phyloP scores from a whole-genome alignment of 2,329 filamentous ascomycete species.

The Aspergillus quadrilineatus region DNA sequence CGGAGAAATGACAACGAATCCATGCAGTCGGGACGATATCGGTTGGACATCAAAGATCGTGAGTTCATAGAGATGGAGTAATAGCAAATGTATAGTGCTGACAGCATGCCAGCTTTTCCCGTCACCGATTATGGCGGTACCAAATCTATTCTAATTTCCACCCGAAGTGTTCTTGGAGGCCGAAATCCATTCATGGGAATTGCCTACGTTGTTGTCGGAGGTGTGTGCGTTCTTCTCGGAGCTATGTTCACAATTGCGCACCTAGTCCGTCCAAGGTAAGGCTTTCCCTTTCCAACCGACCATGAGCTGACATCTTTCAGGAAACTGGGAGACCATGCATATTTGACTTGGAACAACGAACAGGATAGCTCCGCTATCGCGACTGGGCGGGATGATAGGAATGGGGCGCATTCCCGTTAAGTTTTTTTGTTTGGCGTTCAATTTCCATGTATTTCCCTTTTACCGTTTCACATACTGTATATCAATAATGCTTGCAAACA shows the following conservation, averaged over 20 bases:
- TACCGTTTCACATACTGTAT: slow-evolving; percentile 9
- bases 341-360: slow-evolving; percentile 90
- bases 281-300: neutral
- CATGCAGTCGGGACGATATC: slow-evolving; percentile 72
- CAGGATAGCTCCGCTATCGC: slow-evolving; percentile 57
- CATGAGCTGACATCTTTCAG: slow-evolving; percentile 45
- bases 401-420: slow-evolving; percentile 28
- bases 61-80: slow-evolving; percentile 43
- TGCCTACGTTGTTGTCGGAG: slow-evolving; percentile 90
- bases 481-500: slow-evolving; percentile 9
- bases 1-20: slow-evolving; percentile 71
- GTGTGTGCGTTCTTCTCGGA: slow-evolving; percentile 86
- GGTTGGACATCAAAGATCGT: slow-evolving; percentile 76
- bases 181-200: slow-evolving; percentile 96
- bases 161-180: slow-evolving; percentile 87
- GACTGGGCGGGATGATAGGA: slow-evolving; percentile 56
- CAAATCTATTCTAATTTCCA: slow-evolving; percentile 87
- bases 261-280: slow-evolving; percentile 83
- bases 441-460: neutral
- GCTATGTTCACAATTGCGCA: slow-evolving; percentile 86
- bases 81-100: slow-evolving; percentile 12
- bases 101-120: slow-evolving; percentile 66
- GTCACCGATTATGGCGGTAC: slow-evolving; percentile 77
- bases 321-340: slow-evolving; percentile 97
- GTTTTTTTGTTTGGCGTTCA: neutral